Percentiles rank a stretch among this genome's conserved stretches.
These are phyloP conservation scores for Lentinula boryana DNA, from an alignment of 768 basidiomycete species.

Conservation along the genomic window DNA sequence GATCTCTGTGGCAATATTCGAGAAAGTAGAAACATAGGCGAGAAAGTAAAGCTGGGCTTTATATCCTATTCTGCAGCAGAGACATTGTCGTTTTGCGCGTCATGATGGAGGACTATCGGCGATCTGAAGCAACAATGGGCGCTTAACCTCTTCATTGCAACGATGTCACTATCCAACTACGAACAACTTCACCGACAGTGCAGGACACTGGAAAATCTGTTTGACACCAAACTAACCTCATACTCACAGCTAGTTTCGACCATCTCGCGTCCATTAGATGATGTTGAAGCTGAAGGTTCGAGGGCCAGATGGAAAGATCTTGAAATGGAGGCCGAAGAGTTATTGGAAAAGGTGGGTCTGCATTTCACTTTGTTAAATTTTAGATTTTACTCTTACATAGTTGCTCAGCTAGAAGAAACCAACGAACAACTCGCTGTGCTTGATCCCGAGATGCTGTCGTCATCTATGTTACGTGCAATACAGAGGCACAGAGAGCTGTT, in stretches of 20 bases:
- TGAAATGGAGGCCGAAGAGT: constrained; percentile 81
- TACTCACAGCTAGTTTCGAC: constrained; percentile 82
- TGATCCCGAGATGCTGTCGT: constrained; percentile 66
- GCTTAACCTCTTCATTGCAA: not conserved
- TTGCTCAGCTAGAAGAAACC: constrained; percentile 71
- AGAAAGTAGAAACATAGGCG: no score
- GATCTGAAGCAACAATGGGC: not conserved
- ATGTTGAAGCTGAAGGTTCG: constrained; percentile 67
- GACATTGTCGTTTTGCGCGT: not conserved
- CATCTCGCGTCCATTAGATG: constrained; percentile 47
- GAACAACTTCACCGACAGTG: constrained; percentile 89
- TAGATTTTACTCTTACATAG: constrained; percentile 12
- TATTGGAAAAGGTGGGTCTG: constrained; percentile 64
- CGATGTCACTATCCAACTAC: constrained; percentile 60
- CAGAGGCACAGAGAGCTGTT: constrained; percentile 89
- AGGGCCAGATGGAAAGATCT: constrained; percentile 74
- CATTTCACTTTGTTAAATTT: constrained; percentile 4
- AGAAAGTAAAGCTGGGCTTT: no score
- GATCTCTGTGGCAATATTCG: not conserved
- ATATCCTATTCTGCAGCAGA: not conserved
- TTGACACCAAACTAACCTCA: constrained; percentile 85
- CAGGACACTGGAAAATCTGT: constrained; percentile 87
- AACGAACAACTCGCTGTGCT: constrained; percentile 73
- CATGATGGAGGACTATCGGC: not conserved
- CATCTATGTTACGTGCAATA: constrained; percentile 82